Evolutionary conservation across 371 early-diverging fungal genomes (phyloP).

Genomic region (Mucor irregularis): DNA sequence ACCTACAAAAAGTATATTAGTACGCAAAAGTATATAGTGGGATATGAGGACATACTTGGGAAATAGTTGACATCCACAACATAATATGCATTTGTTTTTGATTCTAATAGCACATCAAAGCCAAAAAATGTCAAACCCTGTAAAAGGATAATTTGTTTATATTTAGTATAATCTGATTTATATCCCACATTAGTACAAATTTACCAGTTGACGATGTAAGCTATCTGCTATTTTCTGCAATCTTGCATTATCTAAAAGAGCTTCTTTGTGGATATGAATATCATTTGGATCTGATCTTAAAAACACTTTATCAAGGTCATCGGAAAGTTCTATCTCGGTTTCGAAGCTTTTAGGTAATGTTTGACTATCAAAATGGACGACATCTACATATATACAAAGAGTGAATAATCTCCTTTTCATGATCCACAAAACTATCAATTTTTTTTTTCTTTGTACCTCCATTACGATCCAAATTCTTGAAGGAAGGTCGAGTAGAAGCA

Average conservation of each 20-base stretch:
- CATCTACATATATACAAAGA: constrained; percentile 8
- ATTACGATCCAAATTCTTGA: constrained; percentile 31
- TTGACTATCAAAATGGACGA: constrained; percentile 49
- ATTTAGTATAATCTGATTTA: not conserved
- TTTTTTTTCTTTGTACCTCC: constrained; percentile 26
- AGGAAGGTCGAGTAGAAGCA: constrained; percentile 43
- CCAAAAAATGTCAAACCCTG: constrained; percentile 53
- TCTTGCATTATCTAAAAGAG: constrained; percentile 24
- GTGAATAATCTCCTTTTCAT: no score
- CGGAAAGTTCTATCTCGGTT: constrained; percentile 6
- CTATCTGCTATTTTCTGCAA: constrained; percentile 36
- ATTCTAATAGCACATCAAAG: constrained; percentile 47
- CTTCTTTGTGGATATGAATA: constrained; percentile 23
- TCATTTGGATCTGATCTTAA: constrained; percentile 15
- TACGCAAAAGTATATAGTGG: not conserved
- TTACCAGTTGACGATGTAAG: constrained; percentile 38
- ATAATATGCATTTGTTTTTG: constrained; percentile 30
- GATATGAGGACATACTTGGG: constrained; percentile 32
- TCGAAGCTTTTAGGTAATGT: constrained; percentile 46
- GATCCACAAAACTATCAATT: no score
- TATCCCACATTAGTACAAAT: no score
- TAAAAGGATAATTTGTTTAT: not conserved
- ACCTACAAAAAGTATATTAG: constrained; percentile 1
- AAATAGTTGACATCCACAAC: constrained; percentile 55
- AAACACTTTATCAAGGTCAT: constrained; percentile 30